Evolutionary conservation across 2,329 filamentous ascomycete species (phyloP), one percentile per base, ranked within the genome.

Genomic region (Teratosphaeria gauchensis): DNA sequence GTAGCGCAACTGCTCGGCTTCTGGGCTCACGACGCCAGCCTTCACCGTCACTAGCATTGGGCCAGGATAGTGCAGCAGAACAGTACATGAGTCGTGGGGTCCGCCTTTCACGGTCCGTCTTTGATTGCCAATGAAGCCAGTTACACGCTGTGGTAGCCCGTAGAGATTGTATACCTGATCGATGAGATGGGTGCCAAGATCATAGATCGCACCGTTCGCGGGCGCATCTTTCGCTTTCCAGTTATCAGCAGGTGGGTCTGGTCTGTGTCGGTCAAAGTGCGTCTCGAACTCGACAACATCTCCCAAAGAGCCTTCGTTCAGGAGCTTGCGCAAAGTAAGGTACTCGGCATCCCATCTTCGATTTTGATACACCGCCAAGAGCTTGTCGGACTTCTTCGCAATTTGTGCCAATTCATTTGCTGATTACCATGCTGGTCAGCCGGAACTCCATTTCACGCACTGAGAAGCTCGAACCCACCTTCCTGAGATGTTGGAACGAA

Each of bases 301-400:
- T 57, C 89, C 89, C 3, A 92, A 77, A 0, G 76, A 76, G 42
- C 79, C 82, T 32, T 81, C 78, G 12, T 75, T 73, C 38, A 91
- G 67, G 30, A 92, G 78, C 64, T 84, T 80, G 65, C 78, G 78
- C 53, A 90, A 77, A 0, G 88, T 89, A 53, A 87, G 73, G 74
- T 89, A 94, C 74, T 92, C 89, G 35, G 83, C 78, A 70, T 94
- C 89, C 82, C 84, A 92, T 56, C 89, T 80, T 32, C 89, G 83
- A 76, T 90, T 77, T 59, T 80, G 76, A 59, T 78, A 78, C 51
- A 81, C 77, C 57, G 77, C 77, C 48, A 78, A 71, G 58, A 73
- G 61, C 64, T 72, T 75, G 19, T 71, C 73, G 16, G 65, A 74
- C 60, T 69, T 68, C 61, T 71, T 64, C 1, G 74, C 72, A 55